Evolutionary conservation across 2,329 filamentous ascomycete species (phyloP).

Genomic region (Chrysosporium queenslandicum): DNA sequence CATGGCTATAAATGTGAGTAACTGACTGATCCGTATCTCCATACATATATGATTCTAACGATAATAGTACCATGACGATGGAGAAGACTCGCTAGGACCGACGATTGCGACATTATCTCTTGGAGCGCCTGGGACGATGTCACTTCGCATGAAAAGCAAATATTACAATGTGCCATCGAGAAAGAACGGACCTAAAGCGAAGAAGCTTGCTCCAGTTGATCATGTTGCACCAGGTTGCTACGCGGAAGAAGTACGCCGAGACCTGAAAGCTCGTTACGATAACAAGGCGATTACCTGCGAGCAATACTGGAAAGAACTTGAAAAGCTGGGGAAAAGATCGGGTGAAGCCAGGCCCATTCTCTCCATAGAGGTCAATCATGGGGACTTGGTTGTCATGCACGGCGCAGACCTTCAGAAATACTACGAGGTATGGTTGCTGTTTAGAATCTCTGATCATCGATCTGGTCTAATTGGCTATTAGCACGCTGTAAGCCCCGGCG

Average conservation of each 20-base stretch:
- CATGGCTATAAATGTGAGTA: constrained; percentile 43
- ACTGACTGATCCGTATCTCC: neutral
- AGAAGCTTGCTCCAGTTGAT: constrained; percentile 19
- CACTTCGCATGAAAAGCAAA: constrained; percentile 45
- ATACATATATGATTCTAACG: neutral
- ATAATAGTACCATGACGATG: constrained; percentile 48
- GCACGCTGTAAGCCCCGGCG: constrained; percentile 39
- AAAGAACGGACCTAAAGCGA: too few relatives aligned
- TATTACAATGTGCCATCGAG: constrained; percentile 30
- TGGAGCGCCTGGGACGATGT: constrained; percentile 45
- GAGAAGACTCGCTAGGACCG: constrained; percentile 46
- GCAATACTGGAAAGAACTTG: constrained; percentile 21
- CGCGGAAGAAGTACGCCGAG: constrained; percentile 19
- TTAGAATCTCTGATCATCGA: neutral
- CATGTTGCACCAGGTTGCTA: constrained; percentile 27
- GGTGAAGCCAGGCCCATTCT: constrained; percentile 29
- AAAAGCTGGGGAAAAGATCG: constrained; percentile 21
- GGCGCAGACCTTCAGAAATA: constrained; percentile 46
- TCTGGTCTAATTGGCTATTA: constrained; percentile 12
- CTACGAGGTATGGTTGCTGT: constrained; percentile 36
- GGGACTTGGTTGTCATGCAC: constrained; percentile 51
- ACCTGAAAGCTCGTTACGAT: constrained; percentile 20
- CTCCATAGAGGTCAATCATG: constrained; percentile 43
- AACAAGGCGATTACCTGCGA: constrained; percentile 17
- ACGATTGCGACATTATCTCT: constrained; percentile 48